Evolutionary conservation across 2,329 filamentous ascomycete species (phyloP).

Genomic region (Penicillium sp.): DNA sequence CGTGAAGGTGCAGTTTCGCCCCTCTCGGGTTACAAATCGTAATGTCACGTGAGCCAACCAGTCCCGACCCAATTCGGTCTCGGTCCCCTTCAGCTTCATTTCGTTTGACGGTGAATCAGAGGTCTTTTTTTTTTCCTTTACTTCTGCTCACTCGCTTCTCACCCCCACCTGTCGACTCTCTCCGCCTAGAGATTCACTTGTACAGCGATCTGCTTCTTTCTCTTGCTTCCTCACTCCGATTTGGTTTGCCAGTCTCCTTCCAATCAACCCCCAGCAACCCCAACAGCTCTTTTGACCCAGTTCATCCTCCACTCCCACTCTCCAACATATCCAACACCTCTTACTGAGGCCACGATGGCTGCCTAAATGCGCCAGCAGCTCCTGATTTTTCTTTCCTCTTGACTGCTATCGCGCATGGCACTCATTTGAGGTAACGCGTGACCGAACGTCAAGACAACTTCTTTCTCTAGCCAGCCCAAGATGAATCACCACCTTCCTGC

Average conservation of each 20-base stretch:
- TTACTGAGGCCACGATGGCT: constrained; percentile 36
- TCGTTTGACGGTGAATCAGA: constrained; percentile 9
- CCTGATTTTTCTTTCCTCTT: constrained; percentile 21
- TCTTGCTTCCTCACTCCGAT: background rate
- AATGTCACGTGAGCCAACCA: constrained; percentile 7
- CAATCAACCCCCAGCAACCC: constrained; percentile 6
- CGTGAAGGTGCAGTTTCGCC: constrained; percentile 7
- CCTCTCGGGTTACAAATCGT: constrained; percentile 13
- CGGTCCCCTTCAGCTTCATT: constrained; percentile 14
- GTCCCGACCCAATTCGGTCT: constrained; percentile 9
- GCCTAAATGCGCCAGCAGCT: constrained; percentile 31
- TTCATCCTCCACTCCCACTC: constrained; percentile 8
- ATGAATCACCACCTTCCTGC: constrained; percentile 49
- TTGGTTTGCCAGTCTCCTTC: constrained; percentile 8
- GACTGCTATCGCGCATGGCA: constrained; percentile 40
- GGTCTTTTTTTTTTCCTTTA: background rate
- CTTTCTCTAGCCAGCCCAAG: constrained; percentile 36
- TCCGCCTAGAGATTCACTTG: background rate
- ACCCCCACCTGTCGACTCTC: background rate
- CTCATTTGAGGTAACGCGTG: constrained; percentile 42
- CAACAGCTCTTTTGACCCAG: constrained; percentile 14
- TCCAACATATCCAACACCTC: constrained; percentile 11
- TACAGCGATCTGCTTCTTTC: constrained; percentile 15
- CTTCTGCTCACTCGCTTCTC: background rate
- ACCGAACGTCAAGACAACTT: constrained; percentile 38